Evolutionary conservation across 805 yeast species (phyloP), one percentile per base, ranked within the genome.

Genomic region (Priceomyces castillae): DNA sequence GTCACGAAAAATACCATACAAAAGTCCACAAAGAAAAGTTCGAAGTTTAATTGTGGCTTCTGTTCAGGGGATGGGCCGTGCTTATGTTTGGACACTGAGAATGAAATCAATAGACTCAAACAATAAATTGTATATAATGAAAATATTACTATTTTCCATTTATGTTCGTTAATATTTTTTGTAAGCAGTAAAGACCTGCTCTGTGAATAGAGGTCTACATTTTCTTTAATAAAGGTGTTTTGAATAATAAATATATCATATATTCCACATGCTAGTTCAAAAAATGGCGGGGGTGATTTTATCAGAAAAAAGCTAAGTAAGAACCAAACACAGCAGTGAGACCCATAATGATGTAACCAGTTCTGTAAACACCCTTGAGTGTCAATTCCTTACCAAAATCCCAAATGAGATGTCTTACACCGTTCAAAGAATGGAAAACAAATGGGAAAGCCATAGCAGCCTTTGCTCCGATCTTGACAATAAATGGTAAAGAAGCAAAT

Each of bases 391-490:
- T 74, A 64, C 96, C 96, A 42, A 81, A 64, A 65, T 94, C 99
- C 99, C 99, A 94, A 43, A 87, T 61, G 67, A 92, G 72, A 66
- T 94, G 99, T 78, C 99, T 88, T 50, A 92, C 47, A 57, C 98
- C 97, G 64, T 90, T 89, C 63, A 75, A 80, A 37, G 78, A 58
- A 69, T 94, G 99, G 84, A 80, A 90, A 23, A 86, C 85, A 67
- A 94, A 89, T 52, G 97, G 90, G 73, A 79, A 79, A 7, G 94
- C 81, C 59, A 84, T 79, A 33, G 79, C 59, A 40, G 84, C 81
- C 74, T 94, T 94, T 46, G 80, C 69, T 18, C 74, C 71, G 46
- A 78, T 53, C 68, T 90, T 86, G 33, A 77, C 71, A 43, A 73
- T 74, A 15, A 78, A 61, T 34, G 96, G 94, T 50, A 86, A 72